phyloP scores from a whole-genome alignment of 371 early-diverging fungal species.

The Actinomortierella ambigua region DNA sequence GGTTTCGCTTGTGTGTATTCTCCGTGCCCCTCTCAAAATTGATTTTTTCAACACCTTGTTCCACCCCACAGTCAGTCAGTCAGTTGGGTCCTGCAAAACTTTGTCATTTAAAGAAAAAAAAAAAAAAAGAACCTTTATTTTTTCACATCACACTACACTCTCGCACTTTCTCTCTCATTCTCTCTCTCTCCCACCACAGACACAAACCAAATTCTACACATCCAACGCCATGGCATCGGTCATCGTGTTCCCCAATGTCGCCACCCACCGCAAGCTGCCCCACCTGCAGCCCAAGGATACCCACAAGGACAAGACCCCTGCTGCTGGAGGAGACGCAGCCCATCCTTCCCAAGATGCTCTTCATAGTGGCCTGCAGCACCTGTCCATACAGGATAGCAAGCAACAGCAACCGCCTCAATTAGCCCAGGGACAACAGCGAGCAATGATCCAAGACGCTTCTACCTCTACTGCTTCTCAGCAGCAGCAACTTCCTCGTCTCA shows the following conservation, averaged over 20 bases:
- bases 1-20: no score
- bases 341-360: neutral
- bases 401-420: slow-evolving; percentile 5
- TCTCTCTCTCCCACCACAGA: neutral
- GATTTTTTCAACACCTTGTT: no score
- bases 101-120: no score
- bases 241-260: slow-evolving; percentile 40
- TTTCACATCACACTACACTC: neutral
- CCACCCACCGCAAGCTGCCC: slow-evolving; percentile 37
- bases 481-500: no score
- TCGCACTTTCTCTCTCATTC: neutral
- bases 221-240: slow-evolving; percentile 33
- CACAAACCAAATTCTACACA: neutral
- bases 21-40: no score
- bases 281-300: slow-evolving; percentile 17
- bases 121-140: no score
- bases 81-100: no score
- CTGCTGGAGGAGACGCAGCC: slow-evolving; percentile 1
- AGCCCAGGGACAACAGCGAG: no score
- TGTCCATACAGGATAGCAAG: no score
- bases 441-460: no score
- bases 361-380: slow-evolving; percentile 6
- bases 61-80: no score
- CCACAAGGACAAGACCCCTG: neutral
- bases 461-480: no score